Evolutionary conservation across 495 filamentous ascomycete genomes (phyloP), one percentile per base, ranked within the genome.

Genomic region (Penicillium cosmopolitanum): DNA sequence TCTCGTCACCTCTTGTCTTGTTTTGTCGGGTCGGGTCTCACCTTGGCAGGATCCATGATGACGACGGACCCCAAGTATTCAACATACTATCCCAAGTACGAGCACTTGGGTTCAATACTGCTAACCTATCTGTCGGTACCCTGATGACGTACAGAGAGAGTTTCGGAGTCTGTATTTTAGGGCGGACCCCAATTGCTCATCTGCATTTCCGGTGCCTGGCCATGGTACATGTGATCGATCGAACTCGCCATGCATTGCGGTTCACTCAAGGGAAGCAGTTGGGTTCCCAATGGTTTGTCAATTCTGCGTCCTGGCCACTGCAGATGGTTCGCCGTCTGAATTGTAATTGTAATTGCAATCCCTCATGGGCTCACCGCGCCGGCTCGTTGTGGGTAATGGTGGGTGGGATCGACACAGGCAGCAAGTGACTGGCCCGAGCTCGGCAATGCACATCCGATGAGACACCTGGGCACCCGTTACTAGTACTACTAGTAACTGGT

Each of bases 21-120:
- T 2, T 2, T 21, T 21, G 19, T 2, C 19, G 19, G 19, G 25
- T 28, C 25, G 4, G 25, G 25, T 48, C 21, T 48, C 38, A 35
- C 21, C 42, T 46, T 33, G 42, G 51, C 25, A 47, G 38, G 48
- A 42, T 51, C 47, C 55, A 13, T 57, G 55, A 57, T 57, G 55
- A 40, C 47, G 46, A 42, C 34, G 31, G 47, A 23, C 15, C 9
- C 42, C 16, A 6, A 44, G 42, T 31, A 34, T 34, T 44, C 42
- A 34, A 54, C 51, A 54, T 43, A n/a, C n/a, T n/a, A 35, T 54
- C 19, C 11, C 44, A 35, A 4, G 21, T 50, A 31, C 3, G 23
- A 23, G 23, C 23, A 3, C 43, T 56, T 47, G 31, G 19, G 35
- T 53, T 58, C 50, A 35, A 58, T 53, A 47, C 28, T 28, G 42